phyloP scores from a whole-genome alignment of 495 filamentous ascomycete genomes.

The Penicillium cinerascens region DNA sequence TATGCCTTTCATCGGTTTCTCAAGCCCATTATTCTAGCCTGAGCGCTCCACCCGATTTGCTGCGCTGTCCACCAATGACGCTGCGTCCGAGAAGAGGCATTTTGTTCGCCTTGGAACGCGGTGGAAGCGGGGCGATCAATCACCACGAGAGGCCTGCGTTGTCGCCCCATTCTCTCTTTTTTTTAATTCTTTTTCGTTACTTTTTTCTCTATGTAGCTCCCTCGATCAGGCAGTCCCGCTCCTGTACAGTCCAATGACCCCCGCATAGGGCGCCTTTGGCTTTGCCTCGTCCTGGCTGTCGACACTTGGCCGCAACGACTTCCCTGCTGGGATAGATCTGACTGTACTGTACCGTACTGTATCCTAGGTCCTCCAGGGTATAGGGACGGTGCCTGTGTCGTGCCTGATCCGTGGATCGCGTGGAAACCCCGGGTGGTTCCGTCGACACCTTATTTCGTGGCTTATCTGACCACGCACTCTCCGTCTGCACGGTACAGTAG shows the following conservation, averaged over 20 bases:
- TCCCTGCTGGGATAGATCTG: neutral
- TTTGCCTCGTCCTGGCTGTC: neutral
- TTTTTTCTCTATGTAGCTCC: neutral
- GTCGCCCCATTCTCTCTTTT: neutral
- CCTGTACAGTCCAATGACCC: neutral
- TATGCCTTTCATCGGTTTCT: neutral
- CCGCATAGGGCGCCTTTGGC: neutral
- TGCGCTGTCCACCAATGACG: slow-evolving; percentile 5
- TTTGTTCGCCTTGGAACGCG: neutral
- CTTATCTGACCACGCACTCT: neutral
- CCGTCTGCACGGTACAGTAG: neutral
- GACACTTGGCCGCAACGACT: neutral
- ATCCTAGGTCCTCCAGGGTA: neutral
- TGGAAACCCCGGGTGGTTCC: slow-evolving; percentile 6
- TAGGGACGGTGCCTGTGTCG: neutral
- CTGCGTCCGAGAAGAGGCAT: neutral
- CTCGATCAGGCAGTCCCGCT: neutral
- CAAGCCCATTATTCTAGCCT: neutral
- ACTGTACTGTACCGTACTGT: neutral
- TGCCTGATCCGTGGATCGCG: neutral
- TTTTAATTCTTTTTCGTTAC: neutral
- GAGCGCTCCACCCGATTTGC: slow-evolving; percentile 12
- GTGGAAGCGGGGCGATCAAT: slow-evolving; percentile 11
- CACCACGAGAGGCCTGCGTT: slow-evolving; percentile 8
- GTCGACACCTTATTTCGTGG: slow-evolving; percentile 14